Evolutionary conservation across 148 eudicot genomes (phyloP).

Genomic region (Fagopyrum homotropicum): DNA sequence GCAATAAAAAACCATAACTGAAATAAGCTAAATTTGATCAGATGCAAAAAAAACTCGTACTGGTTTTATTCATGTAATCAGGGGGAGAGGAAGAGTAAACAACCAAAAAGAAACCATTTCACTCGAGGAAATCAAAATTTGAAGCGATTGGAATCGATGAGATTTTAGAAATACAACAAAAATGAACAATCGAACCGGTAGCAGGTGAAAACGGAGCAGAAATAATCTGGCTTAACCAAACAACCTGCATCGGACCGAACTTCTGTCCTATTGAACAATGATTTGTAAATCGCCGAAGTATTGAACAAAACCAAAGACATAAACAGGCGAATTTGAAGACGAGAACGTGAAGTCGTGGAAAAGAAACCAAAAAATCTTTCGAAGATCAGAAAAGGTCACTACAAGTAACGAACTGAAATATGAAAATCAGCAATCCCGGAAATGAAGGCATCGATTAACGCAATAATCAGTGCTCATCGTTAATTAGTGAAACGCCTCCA

Average conservation of each 20-base stretch:
- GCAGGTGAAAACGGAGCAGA: slow-evolving; percentile 7
- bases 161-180: not conserved
- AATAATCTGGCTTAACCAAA: not conserved
- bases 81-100: not conserved
- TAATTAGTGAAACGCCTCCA: not conserved
- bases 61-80: not conserved
- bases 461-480: not conserved
- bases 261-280: not conserved
- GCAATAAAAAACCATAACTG: slow-evolving; percentile 9
- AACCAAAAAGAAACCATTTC: not conserved
- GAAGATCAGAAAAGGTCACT: slow-evolving; percentile 7
- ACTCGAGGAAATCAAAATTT: not conserved
- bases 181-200: not conserved
- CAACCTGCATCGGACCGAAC: not conserved
- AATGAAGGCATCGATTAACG: not conserved
- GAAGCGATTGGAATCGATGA: not conserved
- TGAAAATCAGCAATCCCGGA: slow-evolving; percentile 4
- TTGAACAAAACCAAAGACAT: not conserved
- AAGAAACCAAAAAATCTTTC: slow-evolving; percentile 5
- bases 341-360: not conserved
- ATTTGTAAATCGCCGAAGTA: not conserved
- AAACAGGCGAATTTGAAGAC: slow-evolving; percentile 5
- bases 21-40: not conserved
- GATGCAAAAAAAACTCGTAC: not conserved
- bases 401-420: slow-evolving; percentile 8